Percentiles rank a stretch among this genome's conserved stretches.
Evolutionary conservation across 441 rosid genomes (phyloP).

Genomic region (Croton setiger): DNA sequence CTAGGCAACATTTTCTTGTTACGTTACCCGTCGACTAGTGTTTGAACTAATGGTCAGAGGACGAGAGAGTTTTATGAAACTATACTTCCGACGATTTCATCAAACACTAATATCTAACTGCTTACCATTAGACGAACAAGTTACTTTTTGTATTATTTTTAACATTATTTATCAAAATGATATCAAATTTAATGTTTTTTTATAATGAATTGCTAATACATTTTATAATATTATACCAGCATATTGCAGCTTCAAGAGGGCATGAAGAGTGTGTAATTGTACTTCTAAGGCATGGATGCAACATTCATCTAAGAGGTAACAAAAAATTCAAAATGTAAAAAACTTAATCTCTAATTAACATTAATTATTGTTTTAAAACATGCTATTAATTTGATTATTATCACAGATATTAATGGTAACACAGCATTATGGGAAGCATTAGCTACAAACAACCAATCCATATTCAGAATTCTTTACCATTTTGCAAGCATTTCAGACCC

Average conservation of each 20-base stretch:
- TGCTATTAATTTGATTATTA: not conserved
- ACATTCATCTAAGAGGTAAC: conserved; percentile 48
- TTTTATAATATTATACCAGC: conserved; percentile 49
- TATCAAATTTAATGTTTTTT: not conserved
- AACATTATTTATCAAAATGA: not conserved
- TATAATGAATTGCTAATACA: not conserved
- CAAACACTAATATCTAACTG: no score
- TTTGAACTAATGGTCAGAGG: no score
- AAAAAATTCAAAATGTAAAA: not conserved
- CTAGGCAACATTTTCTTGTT: no score
- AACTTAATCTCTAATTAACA: not conserved
- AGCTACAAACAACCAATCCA: conserved; percentile 48
- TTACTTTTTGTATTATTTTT: no score
- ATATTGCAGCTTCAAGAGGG: conserved; percentile 80
- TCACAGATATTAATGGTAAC: conserved; percentile 60
- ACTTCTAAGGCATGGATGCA: conserved; percentile 54
- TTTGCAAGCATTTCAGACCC: conserved; percentile 56
- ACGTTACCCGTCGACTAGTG: no score
- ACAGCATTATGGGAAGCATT: conserved; percentile 81
- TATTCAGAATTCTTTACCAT: conserved; percentile 60
- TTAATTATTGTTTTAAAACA: not conserved
- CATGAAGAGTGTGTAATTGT: conserved; percentile 66
- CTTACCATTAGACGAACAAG: no score
- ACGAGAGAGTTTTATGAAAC: no score
- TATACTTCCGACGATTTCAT: no score